Conservation (phyloP, 2,329 filamentous ascomycete species). For the Neodidymelliopsis sp. region DNA sequence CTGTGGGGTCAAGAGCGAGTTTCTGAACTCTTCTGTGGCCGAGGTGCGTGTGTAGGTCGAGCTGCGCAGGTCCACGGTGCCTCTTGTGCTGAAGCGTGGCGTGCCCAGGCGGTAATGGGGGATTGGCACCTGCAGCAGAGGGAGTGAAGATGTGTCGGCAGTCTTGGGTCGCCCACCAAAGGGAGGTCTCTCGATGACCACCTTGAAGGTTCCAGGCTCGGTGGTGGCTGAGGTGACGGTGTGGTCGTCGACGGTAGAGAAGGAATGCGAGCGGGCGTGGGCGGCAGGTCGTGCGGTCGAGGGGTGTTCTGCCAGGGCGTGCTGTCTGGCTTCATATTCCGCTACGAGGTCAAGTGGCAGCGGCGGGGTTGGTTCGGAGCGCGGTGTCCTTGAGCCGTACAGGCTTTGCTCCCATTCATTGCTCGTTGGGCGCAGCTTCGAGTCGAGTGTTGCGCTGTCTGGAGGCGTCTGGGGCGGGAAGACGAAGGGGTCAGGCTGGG, state of each 20-base stretch:
- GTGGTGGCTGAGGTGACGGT: conserved; percentile 56
- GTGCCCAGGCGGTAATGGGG: conserved; percentile 85
- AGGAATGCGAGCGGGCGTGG: conserved; percentile 70
- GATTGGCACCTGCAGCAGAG: conserved; percentile 75
- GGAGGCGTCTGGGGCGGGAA: conserved; percentile 50
- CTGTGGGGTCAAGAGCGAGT: conserved; percentile 61
- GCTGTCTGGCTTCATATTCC: conserved; percentile 8
- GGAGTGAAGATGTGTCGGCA: conserved; percentile 61
- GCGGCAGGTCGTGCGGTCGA: conserved; percentile 30
- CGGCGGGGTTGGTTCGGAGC: conserved; percentile 35
- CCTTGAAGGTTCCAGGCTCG: conserved; percentile 75
- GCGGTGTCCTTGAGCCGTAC: conserved; percentile 44
- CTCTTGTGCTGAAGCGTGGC: conserved; percentile 78
- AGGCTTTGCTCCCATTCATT: conserved; percentile 48
- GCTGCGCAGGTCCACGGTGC: conserved; percentile 78
- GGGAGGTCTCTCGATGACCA: conserved; percentile 76
- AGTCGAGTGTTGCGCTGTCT: conserved; percentile 45
- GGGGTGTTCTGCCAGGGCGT: conserved; percentile 16
- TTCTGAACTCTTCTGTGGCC: conserved; percentile 71
- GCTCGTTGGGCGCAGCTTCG: conserved; percentile 39
- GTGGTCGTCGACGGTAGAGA: conserved; percentile 77
- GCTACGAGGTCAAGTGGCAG: conserved; percentile 26
- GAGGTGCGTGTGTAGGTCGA: conserved; percentile 78
- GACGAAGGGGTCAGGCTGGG: conserved; percentile 47
- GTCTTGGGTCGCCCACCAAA: conserved; percentile 68